phyloP scores from a whole-genome alignment of 257 asterid species.

The Nicotiana attenuata region DNA sequence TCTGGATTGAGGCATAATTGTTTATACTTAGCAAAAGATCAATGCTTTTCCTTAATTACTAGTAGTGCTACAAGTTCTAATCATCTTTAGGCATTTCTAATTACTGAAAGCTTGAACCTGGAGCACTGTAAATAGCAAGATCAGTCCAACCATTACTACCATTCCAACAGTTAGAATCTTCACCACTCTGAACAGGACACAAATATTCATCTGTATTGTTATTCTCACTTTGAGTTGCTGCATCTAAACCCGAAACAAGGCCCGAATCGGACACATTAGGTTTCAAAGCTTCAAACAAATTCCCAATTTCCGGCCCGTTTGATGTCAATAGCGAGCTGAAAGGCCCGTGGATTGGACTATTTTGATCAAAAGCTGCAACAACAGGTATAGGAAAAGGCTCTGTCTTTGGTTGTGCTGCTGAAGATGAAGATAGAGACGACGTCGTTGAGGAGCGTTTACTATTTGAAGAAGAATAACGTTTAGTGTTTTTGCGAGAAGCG shows the following conservation, averaged over 20 bases:
- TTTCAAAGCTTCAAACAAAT: slow-evolving; percentile 32
- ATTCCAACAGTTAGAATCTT: slow-evolving; percentile 32
- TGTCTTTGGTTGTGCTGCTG: slow-evolving; percentile 23
- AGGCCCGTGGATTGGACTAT: slow-evolving; percentile 20
- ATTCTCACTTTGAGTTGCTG: slow-evolving; percentile 17
- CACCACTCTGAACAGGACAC: slow-evolving; percentile 23
- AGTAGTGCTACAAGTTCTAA: neutral
- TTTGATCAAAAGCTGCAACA: slow-evolving; percentile 19
- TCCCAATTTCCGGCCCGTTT: slow-evolving; percentile 41
- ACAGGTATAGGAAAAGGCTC: slow-evolving; percentile 17
- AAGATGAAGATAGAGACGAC: neutral
- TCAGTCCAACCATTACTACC: slow-evolving; percentile 58
- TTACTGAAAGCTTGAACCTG: slow-evolving; percentile 41
- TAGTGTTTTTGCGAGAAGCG: slow-evolving; percentile 56
- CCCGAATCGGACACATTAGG: slow-evolving; percentile 15
- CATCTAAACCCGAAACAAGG: slow-evolving; percentile 10
- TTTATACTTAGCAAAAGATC: neutral
- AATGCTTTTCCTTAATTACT: neutral
- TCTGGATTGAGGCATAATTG: neutral
- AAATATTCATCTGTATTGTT: slow-evolving; percentile 22
- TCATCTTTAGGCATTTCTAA: neutral
- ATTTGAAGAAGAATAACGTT: slow-evolving; percentile 35
- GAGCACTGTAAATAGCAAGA: slow-evolving; percentile 57
- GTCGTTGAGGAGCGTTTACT: slow-evolving; percentile 15
- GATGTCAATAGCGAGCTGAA: slow-evolving; percentile 48